A percentile compares a stretch with the other conserved stretches of the same genome.
Evolutionary conservation across 2,329 filamentous ascomycete genomes (phyloP).

Genomic region (Talaromyces verruculosus): DNA sequence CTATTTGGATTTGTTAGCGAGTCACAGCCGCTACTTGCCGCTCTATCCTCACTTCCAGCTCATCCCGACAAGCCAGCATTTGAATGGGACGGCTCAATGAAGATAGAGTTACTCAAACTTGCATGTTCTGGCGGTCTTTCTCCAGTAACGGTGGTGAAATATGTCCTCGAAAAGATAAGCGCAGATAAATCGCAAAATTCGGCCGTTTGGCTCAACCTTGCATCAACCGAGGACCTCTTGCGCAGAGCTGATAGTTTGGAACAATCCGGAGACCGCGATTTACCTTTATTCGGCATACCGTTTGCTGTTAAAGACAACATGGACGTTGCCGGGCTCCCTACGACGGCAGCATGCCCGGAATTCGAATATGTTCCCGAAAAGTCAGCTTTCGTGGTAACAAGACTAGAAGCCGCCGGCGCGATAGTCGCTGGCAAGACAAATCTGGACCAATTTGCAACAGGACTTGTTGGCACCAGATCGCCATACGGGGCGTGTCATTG

Average conservation of each 20-base stretch:
- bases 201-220: conserved; percentile 17
- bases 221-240: conserved; percentile 45
- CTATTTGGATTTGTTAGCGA: conserved; percentile 37
- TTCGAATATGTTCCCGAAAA: conserved; percentile 51
- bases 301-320: conserved; percentile 54
- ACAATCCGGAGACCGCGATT: conserved; percentile 1
- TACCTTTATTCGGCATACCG: conserved; percentile 51
- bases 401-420: conserved; percentile 53
- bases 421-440: conserved; percentile 60
- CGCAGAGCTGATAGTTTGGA: conserved; percentile 41
- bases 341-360: conserved; percentile 50
- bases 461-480: conserved; percentile 59
- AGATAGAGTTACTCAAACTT: conserved; percentile 19
- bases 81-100: conserved; percentile 15
- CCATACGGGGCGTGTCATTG: conserved; percentile 59
- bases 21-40: conserved; percentile 27
- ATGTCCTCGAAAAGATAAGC: conserved; percentile 11
- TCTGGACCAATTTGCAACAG: conserved; percentile 63
- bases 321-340: conserved; percentile 47
- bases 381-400: conserved; percentile 50
- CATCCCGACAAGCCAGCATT: conserved; percentile 19
- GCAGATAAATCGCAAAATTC: conserved; percentile 11
- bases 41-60: conserved; percentile 11
- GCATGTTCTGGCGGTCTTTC: conserved; percentile 39
- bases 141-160: conserved; percentile 46